Percentiles rank a stretch among this genome's conserved stretches.
Evolutionary conservation across 371 early-diverging fungal genomes (phyloP).

Genomic region (Lichtheimia corymbifera): DNA sequence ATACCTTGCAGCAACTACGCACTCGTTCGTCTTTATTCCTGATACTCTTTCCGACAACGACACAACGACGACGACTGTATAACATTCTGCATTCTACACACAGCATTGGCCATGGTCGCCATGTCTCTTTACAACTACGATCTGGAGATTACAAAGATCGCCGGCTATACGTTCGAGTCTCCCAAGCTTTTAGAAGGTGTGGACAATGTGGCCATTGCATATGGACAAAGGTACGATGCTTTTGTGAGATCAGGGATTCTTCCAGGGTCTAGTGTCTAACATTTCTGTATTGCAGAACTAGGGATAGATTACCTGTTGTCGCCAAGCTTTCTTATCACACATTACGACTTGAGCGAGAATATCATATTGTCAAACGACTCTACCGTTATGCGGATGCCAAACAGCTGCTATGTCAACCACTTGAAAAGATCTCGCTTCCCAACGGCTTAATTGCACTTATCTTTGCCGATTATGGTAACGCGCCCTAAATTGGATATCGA

Average conservation of each 20-base stretch:
- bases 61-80: too few species aligned
- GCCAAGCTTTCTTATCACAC: conserved; percentile 50
- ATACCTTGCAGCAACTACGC: too few species aligned
- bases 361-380: conserved; percentile 43
- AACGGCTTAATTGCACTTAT: conserved; percentile 39
- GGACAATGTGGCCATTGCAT: conserved; percentile 38
- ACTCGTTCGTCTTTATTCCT: too few species aligned
- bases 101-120: conserved; percentile 9
- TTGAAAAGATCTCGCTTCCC: conserved; percentile 32
- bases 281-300: conserved; percentile 20
- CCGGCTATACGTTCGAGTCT: conserved; percentile 34
- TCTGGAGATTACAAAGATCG: conserved; percentile 24
- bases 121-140: conserved; percentile 23
- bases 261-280: background rate
- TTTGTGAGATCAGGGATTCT: too few species aligned
- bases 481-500: background rate
- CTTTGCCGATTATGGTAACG: conserved; percentile 33
- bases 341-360: conserved; percentile 46
- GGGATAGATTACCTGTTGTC: conserved; percentile 40
- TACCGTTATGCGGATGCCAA: conserved; percentile 31
- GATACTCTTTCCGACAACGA: too few species aligned
- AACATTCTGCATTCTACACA: too few species aligned
- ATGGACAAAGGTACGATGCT: conserved; percentile 36
- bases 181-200: conserved; percentile 30
- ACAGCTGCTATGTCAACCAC: conserved; percentile 36